These are phyloP conservation scores for Daldinia grandis DNA, from an alignment of 495 filamentous ascomycete species.

Conservation along the genomic window DNA sequence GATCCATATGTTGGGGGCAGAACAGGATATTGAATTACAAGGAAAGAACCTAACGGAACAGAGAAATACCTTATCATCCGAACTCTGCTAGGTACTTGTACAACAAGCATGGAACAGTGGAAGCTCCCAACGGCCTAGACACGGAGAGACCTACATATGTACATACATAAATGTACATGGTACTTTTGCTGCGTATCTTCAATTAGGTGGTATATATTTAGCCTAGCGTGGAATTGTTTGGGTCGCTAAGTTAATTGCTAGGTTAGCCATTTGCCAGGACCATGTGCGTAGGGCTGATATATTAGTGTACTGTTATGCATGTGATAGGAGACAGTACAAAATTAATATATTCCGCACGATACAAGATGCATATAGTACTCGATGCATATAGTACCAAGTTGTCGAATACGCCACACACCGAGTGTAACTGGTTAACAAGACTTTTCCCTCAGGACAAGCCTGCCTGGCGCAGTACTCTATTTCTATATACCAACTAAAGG, in stretches of 20 bases:
- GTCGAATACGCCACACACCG: not conserved
- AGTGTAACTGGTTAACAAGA: not conserved
- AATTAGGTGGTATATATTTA: not conserved
- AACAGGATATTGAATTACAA: not conserved
- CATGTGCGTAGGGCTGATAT: conserved; percentile 2
- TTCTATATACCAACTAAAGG: conserved; percentile 1
- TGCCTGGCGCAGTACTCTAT: not conserved
- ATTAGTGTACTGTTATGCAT: not conserved
- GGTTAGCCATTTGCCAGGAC: not conserved
- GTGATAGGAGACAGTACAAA: conserved; percentile 25
- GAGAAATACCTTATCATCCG: conserved; percentile 12
- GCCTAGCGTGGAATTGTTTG: not conserved
- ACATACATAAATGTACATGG: conserved; percentile 24
- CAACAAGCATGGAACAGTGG: conserved; percentile 21
- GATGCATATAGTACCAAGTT: not conserved
- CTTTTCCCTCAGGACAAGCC: not conserved
- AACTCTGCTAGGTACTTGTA: conserved; percentile 30
- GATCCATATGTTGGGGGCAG: not conserved
- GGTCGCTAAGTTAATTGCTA: conserved; percentile 12
- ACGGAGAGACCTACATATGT: conserved; percentile 21
- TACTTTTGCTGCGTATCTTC: not conserved
- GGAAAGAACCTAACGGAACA: not conserved
- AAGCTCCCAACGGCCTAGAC: conserved; percentile 15
- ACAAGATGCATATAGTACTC: not conserved
- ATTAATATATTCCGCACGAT: not conserved